Percentiles rank a stretch among this genome's conserved stretches.
Conservation (phyloP, 306 rosid genomes). For the Senna siamea region DNA sequence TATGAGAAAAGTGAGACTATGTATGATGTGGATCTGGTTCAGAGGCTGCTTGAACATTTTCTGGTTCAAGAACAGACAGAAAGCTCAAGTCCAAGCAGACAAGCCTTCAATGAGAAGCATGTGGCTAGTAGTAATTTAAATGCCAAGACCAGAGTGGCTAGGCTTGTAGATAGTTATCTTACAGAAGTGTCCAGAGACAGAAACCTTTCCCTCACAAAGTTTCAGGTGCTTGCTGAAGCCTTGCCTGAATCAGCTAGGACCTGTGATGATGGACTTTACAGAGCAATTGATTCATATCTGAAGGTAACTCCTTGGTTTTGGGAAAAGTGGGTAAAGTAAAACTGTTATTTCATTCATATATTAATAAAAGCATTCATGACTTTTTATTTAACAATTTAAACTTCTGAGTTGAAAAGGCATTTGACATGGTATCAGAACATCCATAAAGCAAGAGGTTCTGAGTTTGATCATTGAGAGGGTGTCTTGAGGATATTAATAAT, state of each 20-base stretch:
- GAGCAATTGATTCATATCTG: constrained; percentile 95
- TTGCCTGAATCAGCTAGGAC: constrained; percentile 98
- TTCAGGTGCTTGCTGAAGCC: constrained; percentile 98
- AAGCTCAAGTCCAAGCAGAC: constrained; percentile 71
- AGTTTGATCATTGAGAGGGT: no score
- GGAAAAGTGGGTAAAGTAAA: background rate
- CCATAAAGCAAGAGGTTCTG: no score
- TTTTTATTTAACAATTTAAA: background rate
- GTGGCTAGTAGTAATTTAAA: constrained; percentile 52
- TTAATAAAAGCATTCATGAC: background rate
- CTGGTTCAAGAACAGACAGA: constrained; percentile 92
- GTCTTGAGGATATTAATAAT: no score
- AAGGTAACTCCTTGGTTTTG: constrained; percentile 58
- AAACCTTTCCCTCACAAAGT: constrained; percentile 91
- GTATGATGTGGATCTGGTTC: constrained; percentile 93
- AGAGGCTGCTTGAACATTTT: constrained; percentile 94
- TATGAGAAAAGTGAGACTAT: constrained; percentile 69
- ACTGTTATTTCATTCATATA: background rate
- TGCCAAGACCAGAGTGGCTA: constrained; percentile 93
- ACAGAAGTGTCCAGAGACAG: constrained; percentile 95
- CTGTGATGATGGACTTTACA: constrained; percentile 96
- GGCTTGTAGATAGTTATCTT: constrained; percentile 97
- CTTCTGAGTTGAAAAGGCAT: no score
- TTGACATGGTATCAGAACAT: no score
- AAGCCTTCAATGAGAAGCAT: constrained; percentile 63